Evolutionary conservation across 345 rosid species (phyloP).

Genomic region (Eutrema heterophyllum): DNA sequence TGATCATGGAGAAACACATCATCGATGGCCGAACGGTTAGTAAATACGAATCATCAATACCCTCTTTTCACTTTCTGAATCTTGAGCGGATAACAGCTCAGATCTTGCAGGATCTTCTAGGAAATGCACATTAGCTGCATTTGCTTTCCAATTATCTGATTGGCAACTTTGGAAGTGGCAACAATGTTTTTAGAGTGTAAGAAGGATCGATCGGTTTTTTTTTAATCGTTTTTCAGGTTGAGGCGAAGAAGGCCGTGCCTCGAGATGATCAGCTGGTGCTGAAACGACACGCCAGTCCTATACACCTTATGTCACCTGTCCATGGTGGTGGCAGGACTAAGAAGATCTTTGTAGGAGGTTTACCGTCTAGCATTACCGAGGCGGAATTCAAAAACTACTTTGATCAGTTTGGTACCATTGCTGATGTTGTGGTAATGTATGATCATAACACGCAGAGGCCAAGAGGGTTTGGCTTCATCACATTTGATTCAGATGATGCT

Average conservation of each 20-base stretch:
- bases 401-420: constrained; percentile 74
- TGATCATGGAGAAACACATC: constrained; percentile 83
- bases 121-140: constrained; percentile 1
- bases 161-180: not conserved
- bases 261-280: constrained; percentile 76
- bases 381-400: constrained; percentile 72
- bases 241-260: constrained; percentile 93
- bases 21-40: constrained; percentile 92
- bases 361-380: constrained; percentile 64
- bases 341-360: constrained; percentile 91
- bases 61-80: not conserved
- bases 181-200: not conserved
- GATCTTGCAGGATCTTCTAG: not conserved
- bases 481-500: constrained; percentile 84
- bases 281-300: constrained; percentile 43
- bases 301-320: constrained; percentile 33
- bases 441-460: constrained; percentile 98
- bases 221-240: constrained; percentile 49
- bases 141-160: not conserved
- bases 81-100: not conserved
- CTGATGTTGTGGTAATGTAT: constrained; percentile 93
- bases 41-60: not conserved
- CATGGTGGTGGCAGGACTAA: constrained; percentile 50
- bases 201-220: not conserved
- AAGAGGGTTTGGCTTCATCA: constrained; percentile 96